phyloP scores from a whole-genome alignment of 495 filamentous ascomycete species.

The Schizothecium vesticola region DNA sequence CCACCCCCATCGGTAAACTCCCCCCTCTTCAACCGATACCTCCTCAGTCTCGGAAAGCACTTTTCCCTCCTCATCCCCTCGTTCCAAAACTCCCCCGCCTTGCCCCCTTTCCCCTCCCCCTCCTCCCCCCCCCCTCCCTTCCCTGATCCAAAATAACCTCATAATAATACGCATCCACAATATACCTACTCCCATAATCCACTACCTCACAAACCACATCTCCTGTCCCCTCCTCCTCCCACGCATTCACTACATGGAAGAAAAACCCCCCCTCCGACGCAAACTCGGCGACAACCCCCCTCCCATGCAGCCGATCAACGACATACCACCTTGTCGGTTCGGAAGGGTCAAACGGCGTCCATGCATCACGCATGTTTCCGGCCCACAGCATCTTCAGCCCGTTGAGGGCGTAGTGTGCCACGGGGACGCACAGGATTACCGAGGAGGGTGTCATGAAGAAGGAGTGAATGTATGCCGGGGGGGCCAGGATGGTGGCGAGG shows the following conservation, averaged over 20 bases:
- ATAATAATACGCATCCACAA: slow-evolving; percentile 52
- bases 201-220: slow-evolving; percentile 49
- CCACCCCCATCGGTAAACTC: neutral
- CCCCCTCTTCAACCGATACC: slow-evolving; percentile 33
- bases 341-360: slow-evolving; percentile 47
- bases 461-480: slow-evolving; percentile 64
- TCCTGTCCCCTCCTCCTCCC: slow-evolving; percentile 50
- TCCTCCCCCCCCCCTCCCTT: too few species aligned
- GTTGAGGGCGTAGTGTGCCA: slow-evolving; percentile 41
- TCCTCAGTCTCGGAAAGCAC: slow-evolving; percentile 32
- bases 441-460: slow-evolving; percentile 60
- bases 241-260: slow-evolving; percentile 74
- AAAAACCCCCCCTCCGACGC: slow-evolving; percentile 60
- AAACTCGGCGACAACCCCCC: slow-evolving; percentile 56
- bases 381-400: slow-evolving; percentile 52
- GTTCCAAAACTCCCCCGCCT: slow-evolving; percentile 23
- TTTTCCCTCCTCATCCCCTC: slow-evolving; percentile 29
- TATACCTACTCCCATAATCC: slow-evolving; percentile 50
- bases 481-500: slow-evolving; percentile 56
- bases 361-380: slow-evolving; percentile 51
- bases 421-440: slow-evolving; percentile 60
- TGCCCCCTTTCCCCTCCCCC: too few species aligned
- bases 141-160: slow-evolving; percentile 50
- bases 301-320: slow-evolving; percentile 49
- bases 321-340: slow-evolving; percentile 61